Evolutionary conservation across 1,284 basidiomycete species (phyloP).

Genomic region (Fistulinella cinereoalba): DNA sequence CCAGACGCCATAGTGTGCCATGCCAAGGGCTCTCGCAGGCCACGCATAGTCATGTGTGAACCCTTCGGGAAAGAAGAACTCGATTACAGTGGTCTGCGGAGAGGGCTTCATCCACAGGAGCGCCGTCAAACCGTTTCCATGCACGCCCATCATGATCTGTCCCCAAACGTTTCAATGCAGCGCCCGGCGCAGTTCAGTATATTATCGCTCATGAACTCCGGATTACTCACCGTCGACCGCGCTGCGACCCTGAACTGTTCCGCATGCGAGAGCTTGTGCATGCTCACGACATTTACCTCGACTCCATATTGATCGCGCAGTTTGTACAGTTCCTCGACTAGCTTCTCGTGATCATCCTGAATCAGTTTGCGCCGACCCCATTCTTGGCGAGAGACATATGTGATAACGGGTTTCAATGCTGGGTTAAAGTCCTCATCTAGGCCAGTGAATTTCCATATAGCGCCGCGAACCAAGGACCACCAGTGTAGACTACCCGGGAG

Average conservation of each 20-base stretch:
- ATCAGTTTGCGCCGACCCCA: slow-evolving; percentile 80
- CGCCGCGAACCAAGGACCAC: slow-evolving; percentile 77
- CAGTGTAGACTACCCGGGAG: slow-evolving; percentile 73
- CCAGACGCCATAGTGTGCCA: slow-evolving; percentile 88
- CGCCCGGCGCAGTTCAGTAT: neutral
- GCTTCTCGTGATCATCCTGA: slow-evolving; percentile 60
- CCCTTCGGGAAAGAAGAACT: slow-evolving; percentile 84
- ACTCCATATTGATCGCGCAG: slow-evolving; percentile 71
- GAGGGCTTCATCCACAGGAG: slow-evolving; percentile 84
- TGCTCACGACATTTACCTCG: slow-evolving; percentile 81
- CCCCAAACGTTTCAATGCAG: neutral
- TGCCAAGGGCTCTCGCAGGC: slow-evolving; percentile 75
- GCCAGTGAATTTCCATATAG: slow-evolving; percentile 70
- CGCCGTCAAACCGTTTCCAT: slow-evolving; percentile 83
- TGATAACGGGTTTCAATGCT: slow-evolving; percentile 64
- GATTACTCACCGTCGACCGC: slow-evolving; percentile 67
- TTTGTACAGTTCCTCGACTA: slow-evolving; percentile 61
- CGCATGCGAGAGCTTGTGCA: slow-evolving; percentile 74
- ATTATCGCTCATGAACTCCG: neutral
- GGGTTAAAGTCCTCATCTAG: slow-evolving; percentile 40
- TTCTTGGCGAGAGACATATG: slow-evolving; percentile 81
- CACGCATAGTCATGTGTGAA: slow-evolving; percentile 88
- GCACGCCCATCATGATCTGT: slow-evolving; percentile 84
- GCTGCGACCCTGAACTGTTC: slow-evolving; percentile 79
- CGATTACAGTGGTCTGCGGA: slow-evolving; percentile 75